Base-by-base conservation (phyloP, 805 yeast species). In the Torulaspora delbrueckii region DNA sequence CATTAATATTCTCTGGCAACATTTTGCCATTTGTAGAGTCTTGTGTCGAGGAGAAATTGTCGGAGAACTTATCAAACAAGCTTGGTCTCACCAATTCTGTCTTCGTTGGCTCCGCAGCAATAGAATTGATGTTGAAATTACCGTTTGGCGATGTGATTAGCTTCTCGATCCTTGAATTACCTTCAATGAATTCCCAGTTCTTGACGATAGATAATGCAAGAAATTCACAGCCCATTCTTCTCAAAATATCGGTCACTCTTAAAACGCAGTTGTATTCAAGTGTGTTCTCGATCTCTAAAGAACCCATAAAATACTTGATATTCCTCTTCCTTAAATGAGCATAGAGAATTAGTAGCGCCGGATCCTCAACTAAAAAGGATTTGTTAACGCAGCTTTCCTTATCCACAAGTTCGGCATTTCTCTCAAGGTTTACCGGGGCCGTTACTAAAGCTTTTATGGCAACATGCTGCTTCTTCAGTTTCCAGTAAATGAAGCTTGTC, bases 191-290 rank as follows among this genome's bases (percentile, higher is more conserved):
- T 25, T 67, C 67, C 96, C 96, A 90, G 48, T 77, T 78, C 39
- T 70, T 71, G 1, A 84, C 69, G 37, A 89, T 62, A 42, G 79
- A 74, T 19, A 86, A 59, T 0, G 89, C 81, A 34, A 91, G 63
- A 48, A 81, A 77, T 56, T 90, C 95, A 66, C 98, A 90, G 0
- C 98, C 98, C 96, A 90, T 87, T 46, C 95, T 72, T 12, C 79
- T 73, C 57, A 88, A 86, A 50, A 88, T 82, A 30, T 75, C 69
- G 6, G 85, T 74, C 6, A 82, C 83, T 51, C 81, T 77, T 9
- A 77, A 57, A 12, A 89, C 74, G 56, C 83, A 81, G 4, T 73
- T 69, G 45, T 76, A 78, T 56, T 91, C 97, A 4, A 58, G 43
- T 8, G 53, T 66, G 8, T 78, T 63, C 6, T 72, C 69, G 4